Evolutionary conservation across 768 basidiomycete genomes (phyloP).

Genomic region (Neoboletus subvelutipes): DNA sequence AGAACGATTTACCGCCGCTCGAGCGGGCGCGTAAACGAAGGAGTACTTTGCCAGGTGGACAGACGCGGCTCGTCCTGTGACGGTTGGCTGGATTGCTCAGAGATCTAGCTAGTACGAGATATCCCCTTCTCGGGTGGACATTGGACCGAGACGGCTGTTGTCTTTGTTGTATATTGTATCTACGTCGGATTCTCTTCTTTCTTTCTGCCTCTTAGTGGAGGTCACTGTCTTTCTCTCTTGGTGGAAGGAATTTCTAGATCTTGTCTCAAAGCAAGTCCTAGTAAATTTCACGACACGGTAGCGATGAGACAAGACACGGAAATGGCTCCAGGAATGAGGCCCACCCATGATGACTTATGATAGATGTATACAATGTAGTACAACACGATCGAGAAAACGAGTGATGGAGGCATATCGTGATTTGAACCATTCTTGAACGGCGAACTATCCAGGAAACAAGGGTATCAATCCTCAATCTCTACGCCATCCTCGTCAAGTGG

Average conservation of each 20-base stretch:
- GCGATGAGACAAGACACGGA: no score
- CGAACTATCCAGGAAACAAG: not conserved
- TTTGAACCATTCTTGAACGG: not conserved
- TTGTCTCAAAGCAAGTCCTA: not conserved
- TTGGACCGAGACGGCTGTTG: not conserved
- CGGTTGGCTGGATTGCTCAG: not conserved
- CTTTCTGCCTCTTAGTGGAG: not conserved
- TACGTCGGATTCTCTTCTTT: not conserved
- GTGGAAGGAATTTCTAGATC: not conserved
- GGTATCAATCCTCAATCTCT: not conserved
- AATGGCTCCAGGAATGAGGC: not conserved
- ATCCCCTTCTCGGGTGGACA: no score
- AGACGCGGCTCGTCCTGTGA: constrained; percentile 25
- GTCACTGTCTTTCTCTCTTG: not conserved
- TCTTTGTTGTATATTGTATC: constrained; percentile 6
- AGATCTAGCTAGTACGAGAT: not conserved
- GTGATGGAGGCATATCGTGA: not conserved
- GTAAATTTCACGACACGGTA: not conserved
- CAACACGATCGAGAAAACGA: not conserved
- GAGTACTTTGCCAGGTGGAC: constrained; percentile 36
- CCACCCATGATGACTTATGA: no score
- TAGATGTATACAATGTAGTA: not conserved
- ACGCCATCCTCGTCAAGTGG: constrained; percentile 21
- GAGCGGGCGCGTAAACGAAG: constrained; percentile 63
- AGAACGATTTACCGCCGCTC: constrained; percentile 63